Base-by-base conservation (phyloP, 176 grass and related monocot species). In the Themeda triandra region DNA sequence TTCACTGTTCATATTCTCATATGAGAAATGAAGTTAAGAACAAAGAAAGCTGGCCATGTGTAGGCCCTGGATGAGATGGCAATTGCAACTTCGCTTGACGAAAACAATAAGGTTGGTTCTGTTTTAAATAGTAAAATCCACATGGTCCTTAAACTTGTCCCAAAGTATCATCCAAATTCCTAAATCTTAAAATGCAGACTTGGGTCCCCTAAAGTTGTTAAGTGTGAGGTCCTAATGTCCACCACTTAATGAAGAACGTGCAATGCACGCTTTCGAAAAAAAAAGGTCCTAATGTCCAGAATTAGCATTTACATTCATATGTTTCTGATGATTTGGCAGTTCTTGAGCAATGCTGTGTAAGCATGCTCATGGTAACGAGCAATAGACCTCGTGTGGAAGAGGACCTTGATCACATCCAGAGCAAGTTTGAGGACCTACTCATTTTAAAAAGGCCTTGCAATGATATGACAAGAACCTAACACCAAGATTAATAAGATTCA, bases 401-500 rank as follows among this genome's bases (percentile, higher is more conserved):
- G 36, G 17, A 69, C 33, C 66, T 69, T 36, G 65, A 68, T 68
- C 17, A 68, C 32, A 68, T 23, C 31, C 65, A 36, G 67, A 6
- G 25, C n/a, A n/a, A n/a, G n/a, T n/a, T n/a, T n/a, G n/a, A n/a
- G n/a, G n/a, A n/a, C n/a, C n/a, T n/a, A n/a, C n/a, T n/a, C n/a
- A n/a, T n/a, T n/a, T n/a, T n/a, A n/a, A n/a, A 35, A 46, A 72
- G 18, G 21, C 28, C 27, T 29, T 2, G 32, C 65, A 66, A 9
- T n/a, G 31, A 74, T 86, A 45, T 41, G 40, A 73, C 13, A 72
- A 46, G 21, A 51, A 65, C 30, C 30, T 65, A 80, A 58, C 39
- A 86, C 54, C 18, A 73, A 40, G 11, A 21, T 67, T 29, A 79
- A 64, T 17, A 86, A 19, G 31, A 73, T 86, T 51, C 31, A 8